Evolutionary conservation across 2,329 filamentous ascomycete genomes (phyloP), one percentile per base, ranked within the genome.

Genomic region (Diaporthe vexans): DNA sequence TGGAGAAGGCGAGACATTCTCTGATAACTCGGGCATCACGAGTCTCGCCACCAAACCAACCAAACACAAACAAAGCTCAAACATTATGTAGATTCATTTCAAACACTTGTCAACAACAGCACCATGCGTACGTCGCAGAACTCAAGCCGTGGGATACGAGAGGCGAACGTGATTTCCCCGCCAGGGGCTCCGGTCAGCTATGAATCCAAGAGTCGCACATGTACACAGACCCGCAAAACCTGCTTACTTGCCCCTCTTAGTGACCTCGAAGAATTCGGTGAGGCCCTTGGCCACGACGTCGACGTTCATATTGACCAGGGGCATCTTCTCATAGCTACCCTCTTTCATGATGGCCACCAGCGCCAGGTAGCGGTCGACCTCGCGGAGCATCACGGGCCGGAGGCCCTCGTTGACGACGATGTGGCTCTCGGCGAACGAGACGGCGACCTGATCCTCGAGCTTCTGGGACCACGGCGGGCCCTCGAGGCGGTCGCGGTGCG

Each of bases 321-420:
- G 69, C 86, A 96, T 94, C 86, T 94, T 94, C 80, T 95, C 93
- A 78, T 94, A 94, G 37, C 92, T 94, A 72, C 94, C 94, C 80
- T 96, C 94, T 81, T 93, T 93, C 94, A 96, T 95, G 76, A 97
- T 93, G 75, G 94, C 95, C 46, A 97, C 94, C 19, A 97, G 87
- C 0, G 94, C 94, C 59, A 97, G 87, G 81, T 95, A 95, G 76
- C 90, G 89, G 79, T 93, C 91, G 21, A 93, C 92, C 84, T 94
- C 91, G 26, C 92, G 86, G 81, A 94, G 82, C 86, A 93, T 90
- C 75, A 93, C 91, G 54, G 91, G 91, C 77, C 91, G 86, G 80
- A 88, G 88, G 67, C 87, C 88, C 78, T 93, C 91, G 77, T 91
- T 90, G 59, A 93, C 82, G 33, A 94, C 91, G 83, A 93, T 91